Evolutionary conservation across 371 early-diverging fungal genomes (phyloP), one percentile per base, ranked within the genome.

Genomic region (Globomyces sp.): DNA sequence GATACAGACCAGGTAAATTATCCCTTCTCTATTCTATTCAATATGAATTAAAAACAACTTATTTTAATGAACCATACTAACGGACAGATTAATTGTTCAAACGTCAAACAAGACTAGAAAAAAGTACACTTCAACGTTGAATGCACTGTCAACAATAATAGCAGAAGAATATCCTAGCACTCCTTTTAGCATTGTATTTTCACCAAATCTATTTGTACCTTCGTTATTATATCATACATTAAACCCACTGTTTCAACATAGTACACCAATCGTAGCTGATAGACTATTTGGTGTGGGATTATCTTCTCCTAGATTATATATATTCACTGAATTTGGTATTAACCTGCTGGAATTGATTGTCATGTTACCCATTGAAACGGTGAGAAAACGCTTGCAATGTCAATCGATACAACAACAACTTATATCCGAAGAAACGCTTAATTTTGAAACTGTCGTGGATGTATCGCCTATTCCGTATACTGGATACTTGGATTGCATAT

Each of bases 281-380:
- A 85, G 90, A 0, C 70, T 83, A 6, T 73, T 92, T 4, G 80
- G 81, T 41, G 72, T 91, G 0, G 84, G 87, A 42, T 82, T 85
- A 0, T 92, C 93, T 2, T 66, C 89, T 41, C 60, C 85, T 24
- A 24, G 24, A 24, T 24, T 24, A 13, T 87, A 86, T 58, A 79
- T 86, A 3, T 68, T 87, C 45, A 83, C 83, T 1, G 89, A 91
- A 69, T 70, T 94, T 1, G 78, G 77, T 0, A 66, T 90, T 10
- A 72, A 72, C 34, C 82, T 87, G 0, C 24, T 91, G 3, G 88
- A 93, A 6, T 75, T 92, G 13, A 58, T 86, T 42, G 78, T 96
- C 6, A 84, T 86, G 63, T 62, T 94, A 57, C 98, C 98, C 0
- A 63, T 98, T 6, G 94, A 96, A 58, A 96, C 94, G 3, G 84